These are phyloP conservation scores for Leccinum sublutescens DNA, from an alignment of 768 basidiomycete genomes.

Conservation along the genomic window DNA sequence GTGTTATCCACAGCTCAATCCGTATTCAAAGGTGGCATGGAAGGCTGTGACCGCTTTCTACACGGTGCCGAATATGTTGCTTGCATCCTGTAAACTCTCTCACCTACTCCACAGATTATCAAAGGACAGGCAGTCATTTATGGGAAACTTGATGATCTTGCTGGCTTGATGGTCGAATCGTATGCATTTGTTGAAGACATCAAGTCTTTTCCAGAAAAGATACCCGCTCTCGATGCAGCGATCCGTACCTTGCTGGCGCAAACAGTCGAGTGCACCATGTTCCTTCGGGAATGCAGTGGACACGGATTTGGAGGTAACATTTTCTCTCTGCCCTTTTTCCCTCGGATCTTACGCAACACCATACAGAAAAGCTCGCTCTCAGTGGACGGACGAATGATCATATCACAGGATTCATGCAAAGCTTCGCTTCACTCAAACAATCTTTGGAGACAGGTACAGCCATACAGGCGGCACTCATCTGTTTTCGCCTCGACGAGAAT, in stretches of 20 bases:
- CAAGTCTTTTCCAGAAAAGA: slow-evolving; percentile 26
- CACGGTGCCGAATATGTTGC: slow-evolving; percentile 12
- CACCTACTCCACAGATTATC: slow-evolving; percentile 22
- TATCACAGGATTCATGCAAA: slow-evolving; percentile 19
- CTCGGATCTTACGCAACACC: slow-evolving; percentile 5
- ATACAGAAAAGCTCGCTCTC: slow-evolving; percentile 15
- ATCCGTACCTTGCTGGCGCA: slow-evolving; percentile 30
- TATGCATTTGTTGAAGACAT: slow-evolving; percentile 34
- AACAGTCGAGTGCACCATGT: slow-evolving; percentile 37
- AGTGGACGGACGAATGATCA: slow-evolving; percentile 24
- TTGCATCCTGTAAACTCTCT: not conserved
- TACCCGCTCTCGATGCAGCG: slow-evolving; percentile 27
- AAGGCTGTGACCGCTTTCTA: slow-evolving; percentile 28
- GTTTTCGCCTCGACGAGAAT: slow-evolving; percentile 30
- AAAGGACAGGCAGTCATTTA: slow-evolving; percentile 30
- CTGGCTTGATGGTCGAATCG: slow-evolving; percentile 29
- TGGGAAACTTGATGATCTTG: slow-evolving; percentile 25
- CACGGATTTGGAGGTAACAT: slow-evolving; percentile 34
- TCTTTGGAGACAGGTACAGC: slow-evolving; percentile 27
- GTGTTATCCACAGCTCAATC: slow-evolving; percentile 19
- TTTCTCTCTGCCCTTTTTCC: not conserved
- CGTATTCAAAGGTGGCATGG: slow-evolving; percentile 29
- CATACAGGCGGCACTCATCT: slow-evolving; percentile 26
- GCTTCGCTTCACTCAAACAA: slow-evolving; percentile 24
- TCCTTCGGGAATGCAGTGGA: slow-evolving; percentile 36